Evolutionary conservation across 2,329 filamentous ascomycete genomes (phyloP), one percentile per base, ranked within the genome.

Genomic region (Fusarium bulbicola): DNA sequence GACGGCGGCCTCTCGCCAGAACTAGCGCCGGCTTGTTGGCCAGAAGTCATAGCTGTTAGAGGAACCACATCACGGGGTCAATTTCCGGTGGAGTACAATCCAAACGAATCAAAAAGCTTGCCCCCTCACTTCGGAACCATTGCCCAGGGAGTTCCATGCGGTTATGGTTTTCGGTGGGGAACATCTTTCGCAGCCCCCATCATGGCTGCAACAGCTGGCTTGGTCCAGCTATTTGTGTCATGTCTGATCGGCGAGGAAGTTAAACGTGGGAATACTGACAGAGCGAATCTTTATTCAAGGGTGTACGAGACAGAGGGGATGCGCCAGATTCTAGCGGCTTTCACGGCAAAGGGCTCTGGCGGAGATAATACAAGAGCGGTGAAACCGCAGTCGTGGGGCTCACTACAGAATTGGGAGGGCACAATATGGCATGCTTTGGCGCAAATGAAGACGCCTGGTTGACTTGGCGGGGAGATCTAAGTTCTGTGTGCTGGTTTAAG

Each of bases 231-330:
- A 8, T n/a, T 8, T 3, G 45, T 21, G 20, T 21, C 45, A 3
- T n/a, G 0, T 47, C 26, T 30, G 4, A n/a, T 12, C 0, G 6
- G 1, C 2, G 5, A 47, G 3, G 45, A n/a, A 30, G 7, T 4
- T 0, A 2, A n/a, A 6, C 6, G 0, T 8, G 20, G 45, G 4
- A 16, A 30, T n/a, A 1, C 6, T 8, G 0, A 47, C 0, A 30
- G 0, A 6, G 26, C 6, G 4, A 7, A n/a, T 6, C 26, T 47
- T 12, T 16, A 9, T 10, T 30, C 45, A 3, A 30, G 14, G 3
- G 46, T 3, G 0, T 49, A 30, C 3, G 28, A 30, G 1, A 12
- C 46, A 13, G 28, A 30, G 28, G 28, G 28, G 7, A 32, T 30
- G 46, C 28, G 5, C 7, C 14, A 32, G 21, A 32, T 32, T 7